phyloP scores from a whole-genome alignment of 2,329 filamentous ascomycete species.

The Phaeosphaeriaceae sp. region DNA sequence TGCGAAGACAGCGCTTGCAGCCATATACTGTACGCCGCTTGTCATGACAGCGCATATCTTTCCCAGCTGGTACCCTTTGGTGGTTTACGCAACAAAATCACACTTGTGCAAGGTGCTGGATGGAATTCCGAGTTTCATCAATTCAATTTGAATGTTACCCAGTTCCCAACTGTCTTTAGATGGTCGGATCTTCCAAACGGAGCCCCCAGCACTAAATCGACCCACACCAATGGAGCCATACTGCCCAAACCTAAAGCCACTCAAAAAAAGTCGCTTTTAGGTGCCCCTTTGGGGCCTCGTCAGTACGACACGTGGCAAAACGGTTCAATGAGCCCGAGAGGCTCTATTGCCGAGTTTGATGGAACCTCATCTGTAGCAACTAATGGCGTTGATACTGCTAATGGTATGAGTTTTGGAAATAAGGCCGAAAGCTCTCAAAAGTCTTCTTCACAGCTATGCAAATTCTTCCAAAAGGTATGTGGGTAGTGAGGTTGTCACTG shows the following conservation, averaged over 20 bases:
- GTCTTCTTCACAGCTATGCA: slow-evolving; percentile 15
- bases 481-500: too few relatives aligned
- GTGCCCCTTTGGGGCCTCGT: slow-evolving; percentile 1
- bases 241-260: slow-evolving; percentile 6
- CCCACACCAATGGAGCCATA: neutral
- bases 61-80: slow-evolving; percentile 62
- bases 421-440: slow-evolving; percentile 4
- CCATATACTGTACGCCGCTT: slow-evolving; percentile 69
- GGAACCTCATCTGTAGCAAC: slow-evolving; percentile 4
- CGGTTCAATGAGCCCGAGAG: slow-evolving; percentile 4
- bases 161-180: slow-evolving; percentile 61
- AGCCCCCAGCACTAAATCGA: slow-evolving; percentile 8
- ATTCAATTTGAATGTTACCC: slow-evolving; percentile 58
- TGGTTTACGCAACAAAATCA: slow-evolving; percentile 59
- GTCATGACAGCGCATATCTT: slow-evolving; percentile 66
- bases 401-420: slow-evolving; percentile 8
- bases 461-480: slow-evolving; percentile 32
- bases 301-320: slow-evolving; percentile 14
- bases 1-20: slow-evolving; percentile 66
- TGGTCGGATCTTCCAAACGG: slow-evolving; percentile 27
- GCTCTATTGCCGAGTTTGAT: slow-evolving; percentile 8
- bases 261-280: slow-evolving; percentile 1
- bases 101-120: slow-evolving; percentile 59
- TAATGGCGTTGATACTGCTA: slow-evolving; percentile 11
- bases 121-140: slow-evolving; percentile 62